A percentile compares a stretch with the other conserved stretches of the same genome.
phyloP scores from a whole-genome alignment of 176 grass and related monocot species.

The Zoysia japonica region DNA sequence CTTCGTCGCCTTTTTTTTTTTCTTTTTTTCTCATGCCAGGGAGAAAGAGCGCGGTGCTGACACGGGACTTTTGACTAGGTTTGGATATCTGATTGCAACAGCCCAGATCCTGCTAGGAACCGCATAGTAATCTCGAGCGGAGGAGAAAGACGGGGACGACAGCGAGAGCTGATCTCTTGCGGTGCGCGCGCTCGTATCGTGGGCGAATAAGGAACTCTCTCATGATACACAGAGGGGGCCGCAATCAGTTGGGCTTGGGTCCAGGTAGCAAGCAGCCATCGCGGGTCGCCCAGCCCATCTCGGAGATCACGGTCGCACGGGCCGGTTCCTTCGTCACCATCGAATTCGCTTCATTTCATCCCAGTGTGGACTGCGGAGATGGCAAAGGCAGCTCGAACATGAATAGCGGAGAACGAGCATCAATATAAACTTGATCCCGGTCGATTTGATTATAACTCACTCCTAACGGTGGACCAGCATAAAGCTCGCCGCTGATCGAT shows the following conservation, averaged over 20 bases:
- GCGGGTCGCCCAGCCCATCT: background rate
- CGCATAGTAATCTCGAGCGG: background rate
- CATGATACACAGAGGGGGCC: background rate
- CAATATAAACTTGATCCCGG: no score
- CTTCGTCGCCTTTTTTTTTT: background rate
- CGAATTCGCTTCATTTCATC: no score
- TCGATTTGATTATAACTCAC: background rate
- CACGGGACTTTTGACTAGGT: background rate
- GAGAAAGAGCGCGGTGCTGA: background rate
- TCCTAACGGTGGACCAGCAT: background rate
- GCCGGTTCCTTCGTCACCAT: no score
- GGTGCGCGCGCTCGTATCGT: background rate
- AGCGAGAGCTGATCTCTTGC: background rate
- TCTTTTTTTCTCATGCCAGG: background rate
- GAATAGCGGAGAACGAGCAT: background rate
- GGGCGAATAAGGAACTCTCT: no score
- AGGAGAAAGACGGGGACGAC: background rate
- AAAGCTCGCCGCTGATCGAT: constrained; percentile 16
- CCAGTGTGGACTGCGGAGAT: background rate
- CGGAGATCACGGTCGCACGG: background rate
- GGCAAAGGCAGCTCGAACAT: background rate
- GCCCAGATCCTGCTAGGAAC: background rate
- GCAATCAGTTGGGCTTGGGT: background rate
- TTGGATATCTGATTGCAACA: background rate
- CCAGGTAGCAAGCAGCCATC: background rate